Base-by-base conservation (phyloP, 139 green algal genomes). In the Nannochloris sp. region DNA sequence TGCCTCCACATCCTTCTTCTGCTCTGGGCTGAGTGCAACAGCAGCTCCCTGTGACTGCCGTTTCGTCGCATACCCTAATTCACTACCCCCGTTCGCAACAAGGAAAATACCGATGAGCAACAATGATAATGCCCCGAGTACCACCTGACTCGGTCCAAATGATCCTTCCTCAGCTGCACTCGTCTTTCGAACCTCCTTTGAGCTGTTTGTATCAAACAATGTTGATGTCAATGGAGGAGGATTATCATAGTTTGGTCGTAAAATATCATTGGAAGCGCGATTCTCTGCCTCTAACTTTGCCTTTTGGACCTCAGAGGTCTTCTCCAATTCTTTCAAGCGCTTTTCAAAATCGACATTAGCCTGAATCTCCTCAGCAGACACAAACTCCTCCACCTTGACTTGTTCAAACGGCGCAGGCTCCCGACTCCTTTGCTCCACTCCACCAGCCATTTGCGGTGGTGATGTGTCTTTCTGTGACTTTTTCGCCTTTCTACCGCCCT, bases 271-370 rank as follows among this genome's bases (percentile, higher is more conserved):
- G 24, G 37, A 62, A n/a, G 57, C 9, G 4, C 9, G 12, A 57
- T 21, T 16, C 21, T 34, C 31, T 21, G 57, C 44, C 24, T 27
- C 46, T 14, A 21, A 21, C 46, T 57, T 55, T 40, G 12, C 48
- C 46, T 72, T 68, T 25, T 71, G 61, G 21, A 44, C 48, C 23
- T 51, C 40, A 23, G 65, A 48, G 21, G 54, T 57, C 25, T 60
- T 29, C 31, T 59, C 62, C 6, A 77, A 40, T 4, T 31, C 24
- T 34, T 73, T 50, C 21, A 77, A 68, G 18, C 70, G 64, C 57
- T 65, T 9, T 18, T 77, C 64, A 27, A 77, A 77, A 34, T 73
- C 70, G 3, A 77, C 56, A 23, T 63, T 23, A 4, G 68, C 58
- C 23, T 62, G 31, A 48, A 77, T 5, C 12, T 50, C 53, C 34